Conservation (phyloP, 2,329 filamentous ascomycete species). For the Fusarium secorum region DNA sequence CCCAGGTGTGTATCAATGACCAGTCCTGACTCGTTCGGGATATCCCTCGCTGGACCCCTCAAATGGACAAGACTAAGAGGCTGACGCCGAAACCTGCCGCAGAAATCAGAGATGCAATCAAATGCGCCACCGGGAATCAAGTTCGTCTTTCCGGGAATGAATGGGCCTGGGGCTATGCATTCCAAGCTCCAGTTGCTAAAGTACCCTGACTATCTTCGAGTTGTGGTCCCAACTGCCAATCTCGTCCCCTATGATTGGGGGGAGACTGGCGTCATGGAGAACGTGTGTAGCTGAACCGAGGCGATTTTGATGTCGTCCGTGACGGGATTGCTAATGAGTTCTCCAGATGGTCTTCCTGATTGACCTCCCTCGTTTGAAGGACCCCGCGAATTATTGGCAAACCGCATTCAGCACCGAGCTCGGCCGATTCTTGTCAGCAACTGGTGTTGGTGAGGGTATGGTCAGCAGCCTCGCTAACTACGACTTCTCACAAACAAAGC, state of each 20-base stretch:
- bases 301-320: slow-evolving; percentile 17
- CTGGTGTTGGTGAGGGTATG: slow-evolving; percentile 70
- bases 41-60: slow-evolving; percentile 2
- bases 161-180: slow-evolving; percentile 81
- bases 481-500: slow-evolving; percentile 77
- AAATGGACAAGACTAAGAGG: slow-evolving; percentile 8
- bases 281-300: slow-evolving; percentile 58
- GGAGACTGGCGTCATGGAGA: slow-evolving; percentile 84
- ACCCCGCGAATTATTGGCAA: slow-evolving; percentile 44
- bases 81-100: slow-evolving; percentile 30
- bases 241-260: slow-evolving; percentile 90
- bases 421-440: slow-evolving; percentile 72
- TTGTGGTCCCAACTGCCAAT: slow-evolving; percentile 90
- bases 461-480: slow-evolving; percentile 76
- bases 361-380: slow-evolving; percentile 75
- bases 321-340: slow-evolving; percentile 34
- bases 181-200: slow-evolving; percentile 94
- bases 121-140: slow-evolving; percentile 65
- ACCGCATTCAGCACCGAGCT: slow-evolving; percentile 73
- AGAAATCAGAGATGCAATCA: slow-evolving; percentile 57
- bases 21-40: slow-evolving; percentile 5
- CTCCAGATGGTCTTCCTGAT: slow-evolving; percentile 83
- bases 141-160: slow-evolving; percentile 85
- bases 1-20: slow-evolving; percentile 54
- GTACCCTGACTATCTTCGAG: slow-evolving; percentile 73